Base-by-base conservation (phyloP, 192 early-diverging fungal species). In the Gonapodya sp. region DNA sequence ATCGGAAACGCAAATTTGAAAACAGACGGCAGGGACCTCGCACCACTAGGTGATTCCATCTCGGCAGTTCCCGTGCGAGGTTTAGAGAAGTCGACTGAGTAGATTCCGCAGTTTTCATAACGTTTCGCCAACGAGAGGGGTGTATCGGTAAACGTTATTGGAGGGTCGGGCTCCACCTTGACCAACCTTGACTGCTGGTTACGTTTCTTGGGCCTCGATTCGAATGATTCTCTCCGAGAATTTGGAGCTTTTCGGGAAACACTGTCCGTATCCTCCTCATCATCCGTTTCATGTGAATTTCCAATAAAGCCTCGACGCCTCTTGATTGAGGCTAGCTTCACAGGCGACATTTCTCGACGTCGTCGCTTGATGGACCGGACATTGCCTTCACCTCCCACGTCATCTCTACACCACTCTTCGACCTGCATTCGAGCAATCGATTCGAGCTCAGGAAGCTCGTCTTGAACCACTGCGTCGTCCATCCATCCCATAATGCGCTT, bases 1-100 rank as follows among this genome's bases (percentile, higher is more conserved):
- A 91, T 84, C 1, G 93, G 92, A 32, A 92, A 72, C 0, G 85
- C 86, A 72, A 95, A 90, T 31, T 79, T 78, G 80, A 91, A 90
- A 18, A 32, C n/a, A n/a, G n/a, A n/a, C n/a, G n/a, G n/a, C n/a
- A n/a, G 80, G 0, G 33, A 79, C 81, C 8, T 64, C 8, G 46
- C 8, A 64, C 24, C 46, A 64, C 46, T 64, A 64, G 46, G 24
- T 64, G 46, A 64, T 24, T 64, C 46, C 46, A 64, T 24, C 24
- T 8, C 24, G 46, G 8, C 46, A 24, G 8, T 64, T 64, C 24
- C 24, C 8, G 46, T 64, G 46, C 46, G 46, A 64, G 8, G 46
- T n/a, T n/a, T n/a, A 64, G 46, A 16, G 24, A 64, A 16, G 46
- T 64, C 46, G 8, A 16, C 24, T 64, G 46, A 64, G 24, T 16